Evolutionary conservation across 495 filamentous ascomycete species (phyloP), one percentile per base, ranked within the genome.

Genomic region (Hypomontagnella submonticulosa): DNA sequence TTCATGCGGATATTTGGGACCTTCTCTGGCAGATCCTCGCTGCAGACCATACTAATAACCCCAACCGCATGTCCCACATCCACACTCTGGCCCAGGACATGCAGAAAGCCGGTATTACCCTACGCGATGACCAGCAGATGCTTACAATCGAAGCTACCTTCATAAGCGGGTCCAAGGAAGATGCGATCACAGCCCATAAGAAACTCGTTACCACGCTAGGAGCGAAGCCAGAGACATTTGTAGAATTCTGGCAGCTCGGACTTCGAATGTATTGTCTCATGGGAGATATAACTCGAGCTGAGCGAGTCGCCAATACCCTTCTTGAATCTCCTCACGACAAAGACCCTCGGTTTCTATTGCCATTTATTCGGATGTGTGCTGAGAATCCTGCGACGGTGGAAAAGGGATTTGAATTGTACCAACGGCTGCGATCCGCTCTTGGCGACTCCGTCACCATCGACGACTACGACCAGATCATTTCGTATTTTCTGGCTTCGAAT

Each of bases 391-490:
- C 46, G 3, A 71, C 72, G 0, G 57, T 71, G 41, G 76, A 83
- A 37, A 83, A 85, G 47, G 88, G 90, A 3, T 93, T 89, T 86
- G 81, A 85, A 18, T 64, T 87, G 4, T 94, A 92, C 73, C 75
- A 86, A 36, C 81, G 83, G 30, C 74, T 94, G 27, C 86, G 85
- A 46, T 75, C 79, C 10, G 80, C 83, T 12, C 73, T 92, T 4
- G 86, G 85, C 2, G 67, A 83, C 16, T 72, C 81, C 10, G 90
- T 94, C 77, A 85, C 77, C 6, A 88, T 92, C 79, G 79, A 87
- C 16, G 90, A 94, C 72, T 94, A 92, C 67, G 91, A 93, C 73
- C 77, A 79, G 32, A 74, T 94, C 18, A 86, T 84, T 49, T 83
- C 85, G 37, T 79, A 80, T 36, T 87, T 92, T 62, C 76, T 94